phyloP scores from a whole-genome alignment of 2,329 filamentous ascomycete genomes.

The Venturia pyrina region DNA sequence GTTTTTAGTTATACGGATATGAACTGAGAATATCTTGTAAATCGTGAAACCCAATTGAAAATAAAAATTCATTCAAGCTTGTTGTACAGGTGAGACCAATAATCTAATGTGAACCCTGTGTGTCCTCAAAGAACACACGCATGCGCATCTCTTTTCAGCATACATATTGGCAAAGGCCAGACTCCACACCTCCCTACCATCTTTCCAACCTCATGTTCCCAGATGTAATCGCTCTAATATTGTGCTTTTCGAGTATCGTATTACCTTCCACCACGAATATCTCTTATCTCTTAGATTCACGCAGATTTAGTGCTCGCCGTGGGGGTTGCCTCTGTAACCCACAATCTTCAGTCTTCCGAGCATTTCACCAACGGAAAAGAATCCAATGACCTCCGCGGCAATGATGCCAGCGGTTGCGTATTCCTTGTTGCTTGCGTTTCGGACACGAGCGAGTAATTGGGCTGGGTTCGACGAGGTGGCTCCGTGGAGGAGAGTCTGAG shows the following conservation, averaged over 20 bases:
- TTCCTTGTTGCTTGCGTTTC: constrained; percentile 63
- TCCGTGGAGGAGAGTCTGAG: background rate
- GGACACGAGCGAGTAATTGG: constrained; percentile 46
- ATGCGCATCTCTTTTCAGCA: constrained; percentile 5
- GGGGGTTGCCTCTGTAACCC: constrained; percentile 53
- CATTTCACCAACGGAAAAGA: constrained; percentile 98
- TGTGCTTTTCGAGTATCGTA: background rate
- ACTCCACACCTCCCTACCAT: background rate
- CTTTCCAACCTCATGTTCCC: background rate
- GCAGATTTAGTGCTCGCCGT: constrained; percentile 8
- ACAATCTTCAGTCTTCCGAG: constrained; percentile 91
- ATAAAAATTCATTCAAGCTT: background rate
- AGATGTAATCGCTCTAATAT: background rate
- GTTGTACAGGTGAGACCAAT: constrained; percentile 2
- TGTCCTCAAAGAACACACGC: background rate
- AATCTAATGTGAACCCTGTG: background rate
- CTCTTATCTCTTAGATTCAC: background rate
- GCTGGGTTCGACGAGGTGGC: constrained; percentile 42
- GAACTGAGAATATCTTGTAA: background rate
- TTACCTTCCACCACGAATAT: background rate
- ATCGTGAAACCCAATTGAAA: background rate
- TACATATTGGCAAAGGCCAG: constrained; percentile 2
- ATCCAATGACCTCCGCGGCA: constrained; percentile 77
- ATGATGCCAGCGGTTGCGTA: constrained; percentile 66
- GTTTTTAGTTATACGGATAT: too few relatives aligned